A percentile compares a stretch with the other conserved stretches of the same genome.
phyloP scores from a whole-genome alignment of 176 grass and related monocot genomes.

The Phyllostachys edulis region DNA sequence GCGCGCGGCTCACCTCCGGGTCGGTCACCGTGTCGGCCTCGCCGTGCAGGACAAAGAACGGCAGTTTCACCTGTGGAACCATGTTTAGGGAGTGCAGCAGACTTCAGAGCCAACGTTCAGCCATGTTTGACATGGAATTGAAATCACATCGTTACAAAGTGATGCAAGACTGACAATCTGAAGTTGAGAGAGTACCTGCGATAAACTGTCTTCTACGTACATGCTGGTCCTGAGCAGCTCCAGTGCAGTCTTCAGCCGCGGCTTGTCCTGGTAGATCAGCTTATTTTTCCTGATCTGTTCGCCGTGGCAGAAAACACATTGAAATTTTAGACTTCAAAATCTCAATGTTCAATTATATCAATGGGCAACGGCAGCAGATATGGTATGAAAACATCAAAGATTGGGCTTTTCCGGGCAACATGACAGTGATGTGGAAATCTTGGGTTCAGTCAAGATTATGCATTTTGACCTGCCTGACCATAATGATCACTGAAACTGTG shows the following conservation, averaged over 20 bases:
- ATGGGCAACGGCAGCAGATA: neutral
- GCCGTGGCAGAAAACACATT: neutral
- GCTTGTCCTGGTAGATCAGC: slow-evolving; percentile 93
- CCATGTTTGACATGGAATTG: neutral
- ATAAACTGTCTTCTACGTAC: slow-evolving; percentile 69
- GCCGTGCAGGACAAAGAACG: slow-evolving; percentile 88
- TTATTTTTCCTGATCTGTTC: slow-evolving; percentile 79
- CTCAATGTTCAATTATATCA: neutral
- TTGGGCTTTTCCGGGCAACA: neutral
- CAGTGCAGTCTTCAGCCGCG: slow-evolving; percentile 74
- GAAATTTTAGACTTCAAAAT: neutral
- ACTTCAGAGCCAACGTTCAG: neutral
- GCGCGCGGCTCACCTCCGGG: slow-evolving; percentile 77
- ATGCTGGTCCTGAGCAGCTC: slow-evolving; percentile 91
- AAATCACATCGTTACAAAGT: neutral
- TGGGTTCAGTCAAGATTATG: neutral
- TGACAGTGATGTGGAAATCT: neutral
- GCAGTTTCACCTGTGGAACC: slow-evolving; percentile 59
- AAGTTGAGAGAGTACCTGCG: slow-evolving; percentile 36
- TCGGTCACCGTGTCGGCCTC: slow-evolving; percentile 90
- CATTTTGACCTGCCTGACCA: neutral
- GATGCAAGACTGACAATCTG: neutral
- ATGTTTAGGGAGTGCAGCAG: neutral
- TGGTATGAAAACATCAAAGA: neutral
- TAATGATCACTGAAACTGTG: neutral